These are phyloP conservation scores for Lagenidium sp. DNA, from an alignment of 352 stramenopile genomes.

Conservation along the genomic window DNA sequence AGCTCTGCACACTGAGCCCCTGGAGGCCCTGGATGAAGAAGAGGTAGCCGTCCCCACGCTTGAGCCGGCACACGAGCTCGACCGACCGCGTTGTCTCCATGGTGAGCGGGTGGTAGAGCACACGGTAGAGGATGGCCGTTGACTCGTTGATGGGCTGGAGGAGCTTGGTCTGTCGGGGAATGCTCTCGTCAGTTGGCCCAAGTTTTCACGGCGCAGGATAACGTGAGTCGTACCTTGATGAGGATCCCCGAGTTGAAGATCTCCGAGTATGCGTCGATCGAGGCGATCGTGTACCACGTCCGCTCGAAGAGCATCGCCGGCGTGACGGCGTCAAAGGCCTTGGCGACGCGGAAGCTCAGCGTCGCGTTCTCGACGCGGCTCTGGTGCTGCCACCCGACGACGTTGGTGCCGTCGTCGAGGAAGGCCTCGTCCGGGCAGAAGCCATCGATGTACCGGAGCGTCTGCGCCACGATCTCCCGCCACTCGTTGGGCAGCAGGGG, in stretches of 20 bases:
- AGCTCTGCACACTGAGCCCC: constrained; percentile 41
- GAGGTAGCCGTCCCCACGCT: constrained; percentile 34
- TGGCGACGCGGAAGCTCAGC: constrained; percentile 15
- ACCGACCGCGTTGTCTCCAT: constrained; percentile 40
- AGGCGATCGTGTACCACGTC: constrained; percentile 12
- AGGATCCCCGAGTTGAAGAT: constrained; percentile 18
- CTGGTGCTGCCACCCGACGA: constrained; percentile 16
- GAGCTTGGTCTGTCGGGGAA: constrained; percentile 10
- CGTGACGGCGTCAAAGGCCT: constrained; percentile 9
- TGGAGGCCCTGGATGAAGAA: constrained; percentile 45
- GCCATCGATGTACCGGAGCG: constrained; percentile 19
- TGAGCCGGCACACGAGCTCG: constrained; percentile 41
- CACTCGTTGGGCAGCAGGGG: constrained; percentile 12
- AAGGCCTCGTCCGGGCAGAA: constrained; percentile 20
- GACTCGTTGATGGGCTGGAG: constrained; percentile 47
- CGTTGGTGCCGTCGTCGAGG: constrained; percentile 6
- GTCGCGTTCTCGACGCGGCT: constrained; percentile 15
- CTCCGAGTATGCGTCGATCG: constrained; percentile 10
- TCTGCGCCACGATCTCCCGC: constrained; percentile 16
- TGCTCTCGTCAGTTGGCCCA: too few species aligned
- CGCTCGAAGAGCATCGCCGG: constrained; percentile 10
- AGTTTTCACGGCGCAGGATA: too few species aligned
- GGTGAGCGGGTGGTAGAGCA: constrained; percentile 46
- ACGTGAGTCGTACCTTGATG: constrained; percentile 8
- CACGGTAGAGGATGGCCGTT: constrained; percentile 39